Percentiles rank a stretch among this genome's conserved stretches.
Evolutionary conservation across 1,284 basidiomycete genomes (phyloP).

Genomic region (Moesziomyces parantarcticus): DNA sequence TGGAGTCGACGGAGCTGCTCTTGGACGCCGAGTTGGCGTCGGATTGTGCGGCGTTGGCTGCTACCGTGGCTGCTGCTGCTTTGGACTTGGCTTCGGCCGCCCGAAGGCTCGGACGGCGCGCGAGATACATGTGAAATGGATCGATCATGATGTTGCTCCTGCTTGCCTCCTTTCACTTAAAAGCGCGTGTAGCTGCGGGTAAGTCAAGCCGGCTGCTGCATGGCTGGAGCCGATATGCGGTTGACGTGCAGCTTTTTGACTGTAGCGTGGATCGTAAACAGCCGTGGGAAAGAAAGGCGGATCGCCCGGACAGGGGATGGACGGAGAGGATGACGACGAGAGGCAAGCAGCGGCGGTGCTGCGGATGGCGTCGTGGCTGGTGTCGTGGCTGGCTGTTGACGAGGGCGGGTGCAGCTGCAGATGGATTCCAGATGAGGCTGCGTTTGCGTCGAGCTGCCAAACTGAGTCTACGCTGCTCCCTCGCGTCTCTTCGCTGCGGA

Average conservation of each 20-base stretch:
- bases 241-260: too few relatives aligned
- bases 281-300: too few relatives aligned
- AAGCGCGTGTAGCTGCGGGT: not conserved
- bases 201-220: not conserved
- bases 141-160: constrained; percentile 27
- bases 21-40: constrained; percentile 9
- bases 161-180: too few relatives aligned
- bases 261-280: too few relatives aligned
- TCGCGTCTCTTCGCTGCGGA: too few relatives aligned
- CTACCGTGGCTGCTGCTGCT: too few relatives aligned
- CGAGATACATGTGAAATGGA: constrained; percentile 38
- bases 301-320: too few relatives aligned
- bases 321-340: too few relatives aligned
- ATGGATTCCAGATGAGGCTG: not conserved
- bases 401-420: not conserved
- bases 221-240: too few relatives aligned
- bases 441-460: not conserved
- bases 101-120: constrained; percentile 14
- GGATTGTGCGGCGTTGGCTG: constrained; percentile 1
- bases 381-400: too few relatives aligned
- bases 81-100: constrained; percentile 8
- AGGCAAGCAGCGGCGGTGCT: too few relatives aligned
- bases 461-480: not conserved
- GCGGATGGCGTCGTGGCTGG: too few relatives aligned
- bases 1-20: constrained; percentile 35